Evolutionary conservation across 305 asterid genomes (phyloP).

Genomic region (Fraxinus paxiana): DNA sequence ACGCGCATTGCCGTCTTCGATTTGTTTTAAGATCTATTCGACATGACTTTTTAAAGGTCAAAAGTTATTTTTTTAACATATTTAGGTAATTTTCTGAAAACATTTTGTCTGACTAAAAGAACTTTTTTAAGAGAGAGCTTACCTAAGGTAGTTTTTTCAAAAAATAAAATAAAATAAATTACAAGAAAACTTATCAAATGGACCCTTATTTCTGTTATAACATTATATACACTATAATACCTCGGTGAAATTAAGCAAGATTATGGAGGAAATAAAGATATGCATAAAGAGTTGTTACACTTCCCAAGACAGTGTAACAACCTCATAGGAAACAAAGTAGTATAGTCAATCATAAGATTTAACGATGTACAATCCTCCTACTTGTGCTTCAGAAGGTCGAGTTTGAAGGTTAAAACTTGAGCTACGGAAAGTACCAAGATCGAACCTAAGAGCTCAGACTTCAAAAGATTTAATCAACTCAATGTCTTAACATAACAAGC

Average conservation of each 20-base stretch:
- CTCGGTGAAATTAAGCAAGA: background rate
- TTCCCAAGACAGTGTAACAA: background rate
- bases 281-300: background rate
- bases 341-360: background rate
- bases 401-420: background rate
- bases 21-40: background rate
- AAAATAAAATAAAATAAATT: too few species aligned
- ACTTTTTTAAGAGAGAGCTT: too few species aligned
- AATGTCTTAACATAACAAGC: background rate
- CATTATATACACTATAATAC: background rate
- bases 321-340: background rate
- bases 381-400: background rate
- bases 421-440: background rate
- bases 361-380: background rate
- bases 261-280: background rate
- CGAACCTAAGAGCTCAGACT: background rate
- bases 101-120: too few species aligned
- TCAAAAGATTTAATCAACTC: background rate
- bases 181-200: background rate
- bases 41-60: background rate
- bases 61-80: too few species aligned
- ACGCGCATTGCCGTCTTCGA: background rate
- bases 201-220: background rate
- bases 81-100: too few species aligned
- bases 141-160: background rate